Conservation (phyloP, 2,329 filamentous ascomycete genomes). For the Tolypocladium amazonense region DNA sequence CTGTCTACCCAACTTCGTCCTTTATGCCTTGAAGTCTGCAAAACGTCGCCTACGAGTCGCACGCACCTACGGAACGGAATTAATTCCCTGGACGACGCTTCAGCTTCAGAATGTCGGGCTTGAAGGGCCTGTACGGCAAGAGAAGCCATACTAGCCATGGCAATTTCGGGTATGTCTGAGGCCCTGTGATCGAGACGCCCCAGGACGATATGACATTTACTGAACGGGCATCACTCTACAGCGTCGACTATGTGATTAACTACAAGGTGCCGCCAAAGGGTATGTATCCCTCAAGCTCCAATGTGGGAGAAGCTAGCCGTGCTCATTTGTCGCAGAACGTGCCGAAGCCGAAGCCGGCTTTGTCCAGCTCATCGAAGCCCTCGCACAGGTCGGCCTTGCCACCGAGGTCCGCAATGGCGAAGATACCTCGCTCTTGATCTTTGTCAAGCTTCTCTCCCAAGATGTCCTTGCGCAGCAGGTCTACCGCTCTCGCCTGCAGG, state of each 20-base stretch:
- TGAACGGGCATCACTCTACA: conserved; percentile 14
- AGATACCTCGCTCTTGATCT: conserved; percentile 66
- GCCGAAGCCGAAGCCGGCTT: conserved; percentile 64
- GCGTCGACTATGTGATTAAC: conserved; percentile 82
- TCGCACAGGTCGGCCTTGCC: conserved; percentile 70
- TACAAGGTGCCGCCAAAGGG: conserved; percentile 63
- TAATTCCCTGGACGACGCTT: background rate
- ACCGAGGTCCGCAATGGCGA: conserved; percentile 80
- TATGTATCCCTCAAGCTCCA: conserved; percentile 22
- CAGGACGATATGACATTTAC: background rate
- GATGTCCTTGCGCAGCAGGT: conserved; percentile 68
- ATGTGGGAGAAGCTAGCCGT: background rate
- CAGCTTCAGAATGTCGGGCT: conserved; percentile 19
- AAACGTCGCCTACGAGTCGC: background rate
- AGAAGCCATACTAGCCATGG: conserved; percentile 15
- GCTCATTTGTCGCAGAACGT: conserved; percentile 38
- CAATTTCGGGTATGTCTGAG: conserved; percentile 29
- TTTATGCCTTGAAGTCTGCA: background rate
- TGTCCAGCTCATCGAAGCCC: conserved; percentile 62
- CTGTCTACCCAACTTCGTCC: background rate
- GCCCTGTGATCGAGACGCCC: background rate
- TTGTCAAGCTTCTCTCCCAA: conserved; percentile 68
- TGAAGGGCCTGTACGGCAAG: conserved; percentile 20
- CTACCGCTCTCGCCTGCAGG: conserved; percentile 78
- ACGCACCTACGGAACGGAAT: background rate